These are phyloP conservation scores for Rhytidiadelphus loreus DNA, from an alignment of 225 moss, liverwort and hornwort genomes.

Conservation along the genomic window DNA sequence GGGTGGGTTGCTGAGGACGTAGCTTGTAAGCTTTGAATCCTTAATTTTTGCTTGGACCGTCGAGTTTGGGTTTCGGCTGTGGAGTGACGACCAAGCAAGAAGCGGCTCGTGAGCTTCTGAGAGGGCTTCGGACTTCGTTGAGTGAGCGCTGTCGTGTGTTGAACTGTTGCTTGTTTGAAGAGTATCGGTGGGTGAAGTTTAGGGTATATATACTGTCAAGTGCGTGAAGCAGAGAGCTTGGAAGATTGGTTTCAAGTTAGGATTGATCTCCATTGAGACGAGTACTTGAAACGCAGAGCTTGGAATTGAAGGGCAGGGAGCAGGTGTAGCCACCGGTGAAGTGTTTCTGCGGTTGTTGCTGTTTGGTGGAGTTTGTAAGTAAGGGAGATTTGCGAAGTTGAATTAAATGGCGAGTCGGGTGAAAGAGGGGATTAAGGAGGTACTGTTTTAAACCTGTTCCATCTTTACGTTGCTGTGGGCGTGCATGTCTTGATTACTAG, in stretches of 20 bases:
- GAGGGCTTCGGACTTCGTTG: background rate
- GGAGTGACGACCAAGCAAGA: background rate
- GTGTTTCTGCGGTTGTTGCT: background rate
- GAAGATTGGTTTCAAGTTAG: background rate
- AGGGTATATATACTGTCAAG: background rate
- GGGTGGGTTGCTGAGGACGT: background rate
- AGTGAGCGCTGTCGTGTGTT: background rate
- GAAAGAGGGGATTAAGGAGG: constrained; percentile 19
- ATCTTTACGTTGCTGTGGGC: background rate
- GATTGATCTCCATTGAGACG: background rate
- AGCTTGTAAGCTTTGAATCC: background rate
- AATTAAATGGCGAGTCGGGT: constrained; percentile 14
- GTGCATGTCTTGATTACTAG: background rate
- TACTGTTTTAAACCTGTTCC: background rate
- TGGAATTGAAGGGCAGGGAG: background rate
- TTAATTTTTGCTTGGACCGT: background rate
- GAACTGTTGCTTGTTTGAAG: background rate
- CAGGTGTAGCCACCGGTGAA: background rate
- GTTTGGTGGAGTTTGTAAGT: background rate
- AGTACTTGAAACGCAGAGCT: background rate
- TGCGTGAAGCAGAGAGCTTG: background rate
- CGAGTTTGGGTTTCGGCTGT: background rate
- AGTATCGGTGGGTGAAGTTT: background rate
- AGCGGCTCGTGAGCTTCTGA: background rate
- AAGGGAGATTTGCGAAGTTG: background rate